Percentiles rank a stretch among this genome's conserved stretches.
These are phyloP conservation scores for Candida andamanensis DNA, from an alignment of 805 yeast species.

Conservation along the genomic window DNA sequence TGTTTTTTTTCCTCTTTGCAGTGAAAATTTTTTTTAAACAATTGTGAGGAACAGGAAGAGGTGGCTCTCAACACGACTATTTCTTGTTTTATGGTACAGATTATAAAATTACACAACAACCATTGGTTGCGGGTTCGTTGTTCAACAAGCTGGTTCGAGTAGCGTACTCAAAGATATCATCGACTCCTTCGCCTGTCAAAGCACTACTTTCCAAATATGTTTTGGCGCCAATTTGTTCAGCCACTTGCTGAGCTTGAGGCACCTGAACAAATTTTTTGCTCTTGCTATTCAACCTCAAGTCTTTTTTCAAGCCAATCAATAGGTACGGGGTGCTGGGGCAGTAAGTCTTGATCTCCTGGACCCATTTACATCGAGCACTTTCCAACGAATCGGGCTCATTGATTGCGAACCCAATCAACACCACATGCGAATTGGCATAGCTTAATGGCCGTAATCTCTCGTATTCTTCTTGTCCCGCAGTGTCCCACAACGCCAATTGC, in stretches of 20 bases:
- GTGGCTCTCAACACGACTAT: no score
- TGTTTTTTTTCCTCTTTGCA: not conserved
- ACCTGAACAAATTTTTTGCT: slow-evolving; percentile 45
- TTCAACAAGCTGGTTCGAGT: slow-evolving; percentile 71
- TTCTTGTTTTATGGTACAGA: no score
- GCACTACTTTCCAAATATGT: slow-evolving; percentile 85
- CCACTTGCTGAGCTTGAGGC: slow-evolving; percentile 63
- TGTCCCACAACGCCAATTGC: slow-evolving; percentile 86
- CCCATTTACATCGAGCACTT: slow-evolving; percentile 84
- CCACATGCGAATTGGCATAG: slow-evolving; percentile 81
- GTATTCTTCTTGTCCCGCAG: slow-evolving; percentile 96
- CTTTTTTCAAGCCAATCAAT: slow-evolving; percentile 81
- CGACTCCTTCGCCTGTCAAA: slow-evolving; percentile 90
- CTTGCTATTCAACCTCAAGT: slow-evolving; percentile 49
- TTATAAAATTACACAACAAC: slow-evolving; percentile 32
- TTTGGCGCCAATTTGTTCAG: slow-evolving; percentile 76
- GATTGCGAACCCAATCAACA: slow-evolving; percentile 79
- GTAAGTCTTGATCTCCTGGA: slow-evolving; percentile 71
- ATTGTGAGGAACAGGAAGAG: no score
- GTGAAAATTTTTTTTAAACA: no score
- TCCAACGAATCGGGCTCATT: slow-evolving; percentile 80
- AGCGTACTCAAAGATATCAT: slow-evolving; percentile 88
- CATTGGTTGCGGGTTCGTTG: slow-evolving; percentile 20
- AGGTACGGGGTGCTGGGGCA: slow-evolving; percentile 78
- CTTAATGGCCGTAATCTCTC: slow-evolving; percentile 85